Percentiles rank a stretch among this genome's conserved stretches.
phyloP scores from a whole-genome alignment of 306 rosid species.

The Dryas drummondii region DNA sequence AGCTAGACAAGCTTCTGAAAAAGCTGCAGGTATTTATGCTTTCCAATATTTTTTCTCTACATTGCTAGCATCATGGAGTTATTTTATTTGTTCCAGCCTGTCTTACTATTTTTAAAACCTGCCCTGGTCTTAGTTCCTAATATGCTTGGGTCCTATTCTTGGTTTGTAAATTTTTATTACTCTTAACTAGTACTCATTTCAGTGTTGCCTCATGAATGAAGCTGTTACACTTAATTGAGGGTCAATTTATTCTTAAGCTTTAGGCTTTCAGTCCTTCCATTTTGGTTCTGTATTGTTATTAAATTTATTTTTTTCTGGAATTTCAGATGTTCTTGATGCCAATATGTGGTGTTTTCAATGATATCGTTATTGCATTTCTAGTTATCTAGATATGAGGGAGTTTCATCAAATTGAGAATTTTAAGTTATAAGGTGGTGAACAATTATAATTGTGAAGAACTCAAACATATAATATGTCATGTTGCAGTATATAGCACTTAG shows the following conservation, averaged over 20 bases:
- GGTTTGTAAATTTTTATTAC: background rate
- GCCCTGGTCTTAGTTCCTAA: background rate
- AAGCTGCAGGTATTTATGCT: slow-evolving; percentile 66
- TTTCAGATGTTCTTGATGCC: background rate
- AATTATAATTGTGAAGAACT: background rate
- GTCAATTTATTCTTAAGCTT: background rate
- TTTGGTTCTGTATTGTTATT: background rate
- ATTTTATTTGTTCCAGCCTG: slow-evolving; percentile 12
- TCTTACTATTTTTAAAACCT: background rate
- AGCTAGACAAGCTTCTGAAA: slow-evolving; percentile 68
- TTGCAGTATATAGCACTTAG: background rate
- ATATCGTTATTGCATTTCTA: background rate
- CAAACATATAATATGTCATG: background rate
- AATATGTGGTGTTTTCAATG: background rate
- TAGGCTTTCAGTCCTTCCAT: background rate
- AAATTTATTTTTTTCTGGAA: background rate
- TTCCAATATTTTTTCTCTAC: slow-evolving; percentile 3
- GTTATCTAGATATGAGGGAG: background rate
- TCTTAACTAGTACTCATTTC: background rate
- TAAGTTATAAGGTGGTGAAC: background rate
- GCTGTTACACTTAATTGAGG: background rate
- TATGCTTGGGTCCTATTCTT: background rate
- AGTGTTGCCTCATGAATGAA: background rate
- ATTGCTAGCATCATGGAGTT: background rate
- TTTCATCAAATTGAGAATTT: background rate